Evolutionary conservation across 345 rosid genomes (phyloP).

Genomic region (Aegle marmelos): DNA sequence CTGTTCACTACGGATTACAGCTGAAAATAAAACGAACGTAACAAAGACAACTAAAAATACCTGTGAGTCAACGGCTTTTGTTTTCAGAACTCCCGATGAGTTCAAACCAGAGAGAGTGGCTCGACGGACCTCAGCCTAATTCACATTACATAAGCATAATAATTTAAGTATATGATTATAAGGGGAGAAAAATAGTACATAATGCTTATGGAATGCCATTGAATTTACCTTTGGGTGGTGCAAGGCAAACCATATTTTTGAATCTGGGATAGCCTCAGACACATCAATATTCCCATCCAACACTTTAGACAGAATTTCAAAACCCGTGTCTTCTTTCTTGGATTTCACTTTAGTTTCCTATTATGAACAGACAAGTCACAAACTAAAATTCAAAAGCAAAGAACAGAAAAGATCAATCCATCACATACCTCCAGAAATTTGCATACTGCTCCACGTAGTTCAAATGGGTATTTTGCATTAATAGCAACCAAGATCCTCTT

Average conservation of each 20-base stretch:
- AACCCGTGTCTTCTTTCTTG: slow-evolving; percentile 47
- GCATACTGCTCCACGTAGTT: slow-evolving; percentile 48
- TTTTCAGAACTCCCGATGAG: slow-evolving; percentile 41
- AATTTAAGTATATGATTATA: slow-evolving; percentile 4
- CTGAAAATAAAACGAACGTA: slow-evolving; percentile 1
- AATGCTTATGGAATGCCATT: slow-evolving; percentile 5
- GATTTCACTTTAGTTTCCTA: slow-evolving; percentile 52
- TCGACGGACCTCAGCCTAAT: slow-evolving; percentile 73
- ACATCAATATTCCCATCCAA: slow-evolving; percentile 59
- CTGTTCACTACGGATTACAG: neutral
- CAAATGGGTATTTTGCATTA: slow-evolving; percentile 67
- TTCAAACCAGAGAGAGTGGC: slow-evolving; percentile 64
- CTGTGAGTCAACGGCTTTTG: slow-evolving; percentile 48
- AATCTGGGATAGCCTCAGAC: slow-evolving; percentile 45
- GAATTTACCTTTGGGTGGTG: slow-evolving; percentile 81
- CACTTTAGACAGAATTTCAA: slow-evolving; percentile 50
- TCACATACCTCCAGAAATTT: slow-evolving; percentile 65
- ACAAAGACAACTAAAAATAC: slow-evolving; percentile 34
- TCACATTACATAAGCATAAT: slow-evolving; percentile 20
- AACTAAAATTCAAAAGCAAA: slow-evolving; percentile 10
- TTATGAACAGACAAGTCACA: slow-evolving; percentile 14
- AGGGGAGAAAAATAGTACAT: slow-evolving; percentile 5
- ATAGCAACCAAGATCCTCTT: slow-evolving; percentile 56
- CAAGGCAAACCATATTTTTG: slow-evolving; percentile 80
- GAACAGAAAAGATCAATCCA: neutral